Evolutionary conservation across 2,329 filamentous ascomycete genomes (phyloP).

Genomic region (Colletotrichum lindemuthianum): DNA sequence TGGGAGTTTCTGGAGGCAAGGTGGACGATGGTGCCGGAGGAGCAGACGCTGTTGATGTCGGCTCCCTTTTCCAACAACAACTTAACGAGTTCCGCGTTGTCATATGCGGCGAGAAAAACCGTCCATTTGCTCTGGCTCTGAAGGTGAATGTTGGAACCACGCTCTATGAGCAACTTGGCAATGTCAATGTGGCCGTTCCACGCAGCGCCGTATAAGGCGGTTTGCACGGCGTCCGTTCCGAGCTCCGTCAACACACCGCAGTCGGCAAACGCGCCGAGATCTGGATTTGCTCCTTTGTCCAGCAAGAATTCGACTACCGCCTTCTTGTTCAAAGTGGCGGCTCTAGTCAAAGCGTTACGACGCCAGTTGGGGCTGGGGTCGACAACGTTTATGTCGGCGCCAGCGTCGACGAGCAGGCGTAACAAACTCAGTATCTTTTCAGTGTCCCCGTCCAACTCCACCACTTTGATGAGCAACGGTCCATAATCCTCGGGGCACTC

Average conservation of each 20-base stretch:
- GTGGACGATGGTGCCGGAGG: conserved; percentile 19
- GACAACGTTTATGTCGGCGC: not conserved
- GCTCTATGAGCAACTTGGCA: conserved; percentile 4
- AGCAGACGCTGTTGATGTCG: conserved; percentile 14
- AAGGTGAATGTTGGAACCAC: not conserved
- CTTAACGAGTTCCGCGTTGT: conserved; percentile 1
- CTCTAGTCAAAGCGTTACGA: conserved; percentile 11
- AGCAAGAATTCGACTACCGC: conserved; percentile 5
- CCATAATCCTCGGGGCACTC: not conserved
- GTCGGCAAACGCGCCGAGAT: not conserved
- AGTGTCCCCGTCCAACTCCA: not conserved
- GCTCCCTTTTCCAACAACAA: conserved; percentile 14
- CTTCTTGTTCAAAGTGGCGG: not conserved
- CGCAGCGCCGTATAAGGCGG: conserved; percentile 11
- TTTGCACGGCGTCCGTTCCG: not conserved
- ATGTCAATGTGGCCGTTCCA: not conserved
- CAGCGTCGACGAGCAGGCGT: conserved; percentile 27
- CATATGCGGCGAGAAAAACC: conserved; percentile 12
- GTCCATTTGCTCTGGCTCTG: conserved; percentile 1
- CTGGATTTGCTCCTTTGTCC: not conserved
- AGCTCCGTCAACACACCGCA: not conserved
- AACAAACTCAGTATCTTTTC: conserved; percentile 12
- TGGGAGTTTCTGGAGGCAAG: conserved; percentile 22
- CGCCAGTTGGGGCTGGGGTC: not conserved
- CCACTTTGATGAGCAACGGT: not conserved